Percentiles rank a stretch among this genome's conserved stretches.
phyloP scores from a whole-genome alignment of 164 flowering plant genomes.

The Liriodendron chinense region DNA sequence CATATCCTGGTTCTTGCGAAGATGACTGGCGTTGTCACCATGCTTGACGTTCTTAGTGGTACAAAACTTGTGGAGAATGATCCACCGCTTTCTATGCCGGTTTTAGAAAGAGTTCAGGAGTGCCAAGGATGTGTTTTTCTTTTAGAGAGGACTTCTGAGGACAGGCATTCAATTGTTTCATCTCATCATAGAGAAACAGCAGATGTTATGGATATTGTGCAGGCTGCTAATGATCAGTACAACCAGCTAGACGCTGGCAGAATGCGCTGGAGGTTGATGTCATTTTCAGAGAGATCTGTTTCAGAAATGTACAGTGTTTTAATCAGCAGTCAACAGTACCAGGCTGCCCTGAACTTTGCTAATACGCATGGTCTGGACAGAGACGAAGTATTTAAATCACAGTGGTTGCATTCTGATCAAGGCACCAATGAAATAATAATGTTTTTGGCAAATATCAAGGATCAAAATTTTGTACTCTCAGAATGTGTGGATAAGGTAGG shows the following conservation, averaged over 20 bases:
- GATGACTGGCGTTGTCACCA: conserved; percentile 49
- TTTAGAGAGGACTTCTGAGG: conserved; percentile 43
- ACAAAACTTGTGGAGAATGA: conserved; percentile 38
- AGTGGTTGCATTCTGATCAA: conserved; percentile 71
- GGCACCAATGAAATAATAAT: conserved; percentile 53
- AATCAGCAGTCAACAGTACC: conserved; percentile 49
- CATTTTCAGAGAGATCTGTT: conserved; percentile 68
- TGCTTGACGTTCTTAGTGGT: conserved; percentile 57
- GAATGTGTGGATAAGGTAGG: conserved; percentile 79
- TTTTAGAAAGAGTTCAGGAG: conserved; percentile 56
- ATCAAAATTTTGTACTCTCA: conserved; percentile 64
- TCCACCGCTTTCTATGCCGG: conserved; percentile 45
- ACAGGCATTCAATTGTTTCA: conserved; percentile 16
- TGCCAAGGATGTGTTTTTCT: conserved; percentile 60
- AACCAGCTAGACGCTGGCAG: conserved; percentile 31
- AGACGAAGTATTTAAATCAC: conserved; percentile 78
- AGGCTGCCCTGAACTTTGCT: conserved; percentile 75
- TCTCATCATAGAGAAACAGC: conserved; percentile 21
- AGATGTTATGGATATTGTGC: conserved; percentile 22
- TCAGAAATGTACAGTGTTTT: conserved; percentile 69
- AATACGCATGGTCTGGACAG: conserved; percentile 62
- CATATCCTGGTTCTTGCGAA: conserved; percentile 52
- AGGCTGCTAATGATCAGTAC: conserved; percentile 21
- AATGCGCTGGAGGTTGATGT: conserved; percentile 60
- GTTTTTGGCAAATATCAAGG: conserved; percentile 67